Evolutionary conservation across 2,329 filamentous ascomycete species (phyloP), one percentile per base, ranked within the genome.

Genomic region (Verticillium klebahnii): DNA sequence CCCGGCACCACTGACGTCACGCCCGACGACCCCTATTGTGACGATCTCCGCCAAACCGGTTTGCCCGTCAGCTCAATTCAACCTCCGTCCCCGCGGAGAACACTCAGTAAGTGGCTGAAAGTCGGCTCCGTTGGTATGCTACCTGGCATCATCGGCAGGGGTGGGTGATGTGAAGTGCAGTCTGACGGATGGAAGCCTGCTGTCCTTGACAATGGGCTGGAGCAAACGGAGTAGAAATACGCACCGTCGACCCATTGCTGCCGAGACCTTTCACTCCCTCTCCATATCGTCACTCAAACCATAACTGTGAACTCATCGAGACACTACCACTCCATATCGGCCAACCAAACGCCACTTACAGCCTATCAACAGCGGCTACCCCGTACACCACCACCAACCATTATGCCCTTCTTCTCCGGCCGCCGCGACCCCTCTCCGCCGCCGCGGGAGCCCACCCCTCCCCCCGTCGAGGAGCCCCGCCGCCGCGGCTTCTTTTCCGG

Each of bases 341-440:
- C 9, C 34, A 36, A 36, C 34, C 9, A 14, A 11, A 36, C 34
- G 7, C 34, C 14, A 36, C 34, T 14, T 3, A 14, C 34, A 36
- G 14, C 34, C 34, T 8, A 36, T 14, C 34, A 36, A 11, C 9
- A 36, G 9, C 34, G 29, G 29, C 29, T 29, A 25, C 29, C 29
- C 29, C 29, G 29, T 29, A 29, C 34, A 36, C 14, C 34, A 52
- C 19, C 19, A 29, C n/a, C 19, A 14, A 25, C 45, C 29, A 59
- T 25, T 36, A 69, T 69, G 68, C 66, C 67, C 34, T 67, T 69
- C 62, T 69, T 69, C 58, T 63, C 66, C 57, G 68, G 69, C 58
- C 67, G 68, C 36, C 70, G 68, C 39, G 69, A 74, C 25, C 69
- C 70, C 17, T 64, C 69, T 0, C 71, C 70, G 63, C 74, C 72